Evolutionary conservation across 352 stramenopile genomes (phyloP), one percentile per base, ranked within the genome.

Genomic region (Phytophthora rubi): DNA sequence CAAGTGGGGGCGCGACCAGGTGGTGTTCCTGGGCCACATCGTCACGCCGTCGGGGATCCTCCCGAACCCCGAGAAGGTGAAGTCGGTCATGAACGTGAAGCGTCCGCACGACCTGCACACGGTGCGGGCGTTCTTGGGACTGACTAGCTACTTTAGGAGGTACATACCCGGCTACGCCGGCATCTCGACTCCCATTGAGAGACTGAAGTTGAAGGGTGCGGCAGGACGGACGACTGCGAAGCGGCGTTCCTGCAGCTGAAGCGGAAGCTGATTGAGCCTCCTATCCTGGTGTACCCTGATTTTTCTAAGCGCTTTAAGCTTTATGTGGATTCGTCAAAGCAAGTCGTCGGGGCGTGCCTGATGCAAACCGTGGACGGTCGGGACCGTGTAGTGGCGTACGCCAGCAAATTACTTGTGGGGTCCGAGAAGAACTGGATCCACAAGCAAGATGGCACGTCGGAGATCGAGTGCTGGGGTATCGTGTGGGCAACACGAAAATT

Each of bases 211-310:
- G 0, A 65, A 65, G 6, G 59, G 48, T 2, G 48, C 18, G 0
- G n/a, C 30, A 0, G 32, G 45, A 42, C 3, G 10, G 58, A 42
- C 5, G 58, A 65, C 12, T 65, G 47, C 18, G 58, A 65, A 3
- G 2, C 5, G 6, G 58, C 32, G 8, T 65, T 58, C 58, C 1
- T 32, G 33, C 58, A 57, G 12, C 13, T 65, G 1, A 56, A 65
- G 47, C 45, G 58, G 10, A 18, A 32, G 16, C 18, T 0, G 5
- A 5, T 57, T 1, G 32, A 65, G 21, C 58, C 58, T 1, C 58
- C 58, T 4, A 65, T 65, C 0, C 6, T 65, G 18, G 8, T 57
- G 1, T 57, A 65, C n/a, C 58, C 58, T 2, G 35, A 65, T n/a
- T 39, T 35, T 2, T 37, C 12, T 3, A 49, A 32, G 23, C 45